Percentiles rank a stretch among this genome's conserved stretches.
These are phyloP conservation scores for Lippia alba DNA, from an alignment of 305 asterid species.

Conservation along the genomic window DNA sequence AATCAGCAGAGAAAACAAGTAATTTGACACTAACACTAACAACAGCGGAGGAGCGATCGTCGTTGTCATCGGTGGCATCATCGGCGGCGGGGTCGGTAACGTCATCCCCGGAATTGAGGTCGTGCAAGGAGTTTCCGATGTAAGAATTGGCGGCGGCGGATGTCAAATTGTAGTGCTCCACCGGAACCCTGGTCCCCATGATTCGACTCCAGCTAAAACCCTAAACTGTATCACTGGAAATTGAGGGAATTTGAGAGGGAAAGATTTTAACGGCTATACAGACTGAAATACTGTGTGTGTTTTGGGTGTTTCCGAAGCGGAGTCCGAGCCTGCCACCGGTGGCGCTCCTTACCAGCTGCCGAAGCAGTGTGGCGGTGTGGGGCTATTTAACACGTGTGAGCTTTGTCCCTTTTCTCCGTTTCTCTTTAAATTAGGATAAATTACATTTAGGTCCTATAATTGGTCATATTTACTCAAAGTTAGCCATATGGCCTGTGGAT, in stretches of 20 bases:
- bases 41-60: conserved; percentile 71
- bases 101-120: conserved; percentile 64
- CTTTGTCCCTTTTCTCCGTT: too few species aligned
- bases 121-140: conserved; percentile 65
- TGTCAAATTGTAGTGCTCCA: conserved; percentile 64
- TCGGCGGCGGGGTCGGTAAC: conserved; percentile 53
- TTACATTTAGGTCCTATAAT: too few species aligned
- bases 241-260: conserved; percentile 35
- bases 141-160: conserved; percentile 66
- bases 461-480: too few species aligned
- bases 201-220: conserved; percentile 42
- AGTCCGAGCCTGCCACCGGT: conserved; percentile 51
- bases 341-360: conserved; percentile 35
- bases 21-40: conserved; percentile 54
- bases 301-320: conserved; percentile 43
- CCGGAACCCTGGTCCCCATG: conserved; percentile 78
- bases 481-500: too few species aligned
- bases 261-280: conserved; percentile 50
- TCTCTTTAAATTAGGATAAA: too few species aligned
- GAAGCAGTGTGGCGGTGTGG: conserved; percentile 12
- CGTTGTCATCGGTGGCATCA: conserved; percentile 58
- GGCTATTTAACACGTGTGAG: not conserved
- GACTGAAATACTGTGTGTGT: conserved; percentile 19
- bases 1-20: not conserved
- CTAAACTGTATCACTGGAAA: conserved; percentile 32